phyloP scores from a whole-genome alignment of 2,329 filamentous ascomycete species.

The Seiridium unicorne region DNA sequence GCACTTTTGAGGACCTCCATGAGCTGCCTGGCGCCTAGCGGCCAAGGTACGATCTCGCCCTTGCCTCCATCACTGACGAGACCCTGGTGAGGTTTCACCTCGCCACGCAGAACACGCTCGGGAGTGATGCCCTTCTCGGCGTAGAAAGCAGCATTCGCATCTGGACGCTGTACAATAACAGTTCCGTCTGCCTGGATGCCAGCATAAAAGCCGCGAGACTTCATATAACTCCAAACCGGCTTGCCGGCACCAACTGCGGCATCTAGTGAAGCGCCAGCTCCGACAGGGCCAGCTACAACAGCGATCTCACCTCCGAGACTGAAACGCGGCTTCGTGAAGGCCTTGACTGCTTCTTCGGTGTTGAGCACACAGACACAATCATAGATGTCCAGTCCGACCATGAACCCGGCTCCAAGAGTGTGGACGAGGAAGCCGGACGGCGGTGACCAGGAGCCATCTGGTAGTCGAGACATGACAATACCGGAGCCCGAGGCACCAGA shows the following conservation, averaged over 20 bases:
- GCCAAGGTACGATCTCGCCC: conserved; percentile 34
- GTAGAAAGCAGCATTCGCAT: conserved; percentile 87
- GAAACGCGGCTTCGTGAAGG: conserved; percentile 72
- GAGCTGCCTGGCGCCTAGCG: conserved; percentile 33
- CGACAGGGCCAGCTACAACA: conserved; percentile 67
- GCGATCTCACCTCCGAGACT: conserved; percentile 78
- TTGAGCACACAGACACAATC: conserved; percentile 89
- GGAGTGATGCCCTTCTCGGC: conserved; percentile 54
- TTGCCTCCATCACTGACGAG: conserved; percentile 25
- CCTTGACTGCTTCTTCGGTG: conserved; percentile 69
- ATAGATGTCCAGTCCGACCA: conserved; percentile 83
- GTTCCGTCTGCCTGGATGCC: conserved; percentile 86
- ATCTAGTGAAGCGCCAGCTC: conserved; percentile 72
- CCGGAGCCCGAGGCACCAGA: conserved; percentile 67
- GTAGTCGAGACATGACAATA: conserved; percentile 59
- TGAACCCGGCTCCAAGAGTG: conserved; percentile 75
- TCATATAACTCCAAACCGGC: conserved; percentile 83
- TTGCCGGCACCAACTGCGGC: conserved; percentile 50
- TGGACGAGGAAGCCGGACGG: conserved; percentile 82
- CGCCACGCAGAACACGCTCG: conserved; percentile 45
- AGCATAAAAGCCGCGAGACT: conserved; percentile 84
- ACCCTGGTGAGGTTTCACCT: conserved; percentile 30
- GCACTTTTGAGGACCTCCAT: conserved; percentile 38
- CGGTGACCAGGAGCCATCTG: conserved; percentile 72
- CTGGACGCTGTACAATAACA: conserved; percentile 79